A percentile compares a stretch with the other conserved stretches of the same genome.
Evolutionary conservation across 352 stramenopile species (phyloP).

Genomic region (Globisporangium orthogonon): DNA sequence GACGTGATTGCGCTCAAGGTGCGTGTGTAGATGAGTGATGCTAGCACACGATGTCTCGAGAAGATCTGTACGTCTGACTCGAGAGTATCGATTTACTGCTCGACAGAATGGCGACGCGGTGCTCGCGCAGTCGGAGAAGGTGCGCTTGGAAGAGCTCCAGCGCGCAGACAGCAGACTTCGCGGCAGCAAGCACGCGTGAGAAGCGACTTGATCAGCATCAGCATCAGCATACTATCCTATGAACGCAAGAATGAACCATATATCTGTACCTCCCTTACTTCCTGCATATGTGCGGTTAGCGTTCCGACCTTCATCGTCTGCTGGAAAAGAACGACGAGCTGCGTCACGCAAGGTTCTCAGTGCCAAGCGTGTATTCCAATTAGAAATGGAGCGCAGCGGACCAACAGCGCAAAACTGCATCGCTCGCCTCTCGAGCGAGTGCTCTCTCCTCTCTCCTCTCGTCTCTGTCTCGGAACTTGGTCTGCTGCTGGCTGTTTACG

Average conservation of each 20-base stretch:
- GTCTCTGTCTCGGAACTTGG: background rate
- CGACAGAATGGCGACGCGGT: constrained; percentile 38
- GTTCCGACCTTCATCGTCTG: too few relatives aligned
- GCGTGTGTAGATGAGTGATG: background rate
- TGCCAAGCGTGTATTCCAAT: background rate
- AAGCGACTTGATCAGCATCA: background rate
- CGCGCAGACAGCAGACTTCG: constrained; percentile 44
- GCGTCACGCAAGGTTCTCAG: too few relatives aligned
- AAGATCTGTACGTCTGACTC: background rate
- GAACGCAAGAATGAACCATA: background rate
- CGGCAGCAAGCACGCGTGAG: constrained; percentile 4
- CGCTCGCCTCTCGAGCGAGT: constrained; percentile 1
- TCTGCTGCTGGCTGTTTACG: background rate
- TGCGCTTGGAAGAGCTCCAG: constrained; percentile 65
- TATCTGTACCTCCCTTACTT: background rate
- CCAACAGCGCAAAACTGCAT: background rate
- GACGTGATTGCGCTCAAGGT: constrained; percentile 59
- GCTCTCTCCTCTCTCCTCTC: constrained; percentile 1
- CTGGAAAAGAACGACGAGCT: too few relatives aligned
- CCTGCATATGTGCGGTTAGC: too few relatives aligned
- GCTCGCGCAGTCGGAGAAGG: constrained; percentile 58
- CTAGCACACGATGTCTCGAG: background rate
- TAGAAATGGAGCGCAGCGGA: background rate
- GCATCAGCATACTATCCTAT: background rate
- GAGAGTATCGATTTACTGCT: background rate